Evolutionary conservation across 306 rosid genomes (phyloP).

Genomic region (Begonia fuchsioides): DNA sequence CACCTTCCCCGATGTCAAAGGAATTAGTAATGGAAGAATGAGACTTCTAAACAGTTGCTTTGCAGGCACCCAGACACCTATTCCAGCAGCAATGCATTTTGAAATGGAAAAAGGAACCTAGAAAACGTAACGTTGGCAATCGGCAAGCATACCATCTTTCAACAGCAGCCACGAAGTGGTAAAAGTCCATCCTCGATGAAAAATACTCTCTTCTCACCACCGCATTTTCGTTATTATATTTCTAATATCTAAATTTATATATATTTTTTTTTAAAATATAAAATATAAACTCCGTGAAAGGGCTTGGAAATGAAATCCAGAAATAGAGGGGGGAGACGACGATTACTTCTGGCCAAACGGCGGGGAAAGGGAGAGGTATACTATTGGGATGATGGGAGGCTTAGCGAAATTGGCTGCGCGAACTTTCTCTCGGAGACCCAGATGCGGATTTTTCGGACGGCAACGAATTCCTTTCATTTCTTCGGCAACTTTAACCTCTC

Average conservation of each 20-base stretch:
- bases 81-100: slow-evolving; percentile 70
- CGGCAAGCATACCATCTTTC: neutral
- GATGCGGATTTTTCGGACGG: neutral
- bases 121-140: slow-evolving; percentile 20
- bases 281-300: no score
- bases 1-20: slow-evolving; percentile 86
- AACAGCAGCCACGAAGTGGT: no score
- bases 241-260: no score
- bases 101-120: slow-evolving; percentile 80
- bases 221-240: no score
- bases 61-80: slow-evolving; percentile 73
- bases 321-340: no score
- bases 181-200: no score
- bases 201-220: no score
- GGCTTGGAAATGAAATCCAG: no score
- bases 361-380: neutral
- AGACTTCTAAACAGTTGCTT: slow-evolving; percentile 69
- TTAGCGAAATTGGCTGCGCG: slow-evolving; percentile 29
- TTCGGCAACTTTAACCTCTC: slow-evolving; percentile 21
- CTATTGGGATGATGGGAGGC: slow-evolving; percentile 23
- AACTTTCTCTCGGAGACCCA: slow-evolving; percentile 11
- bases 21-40: slow-evolving; percentile 50
- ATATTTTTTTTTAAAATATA: no score
- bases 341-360: neutral
- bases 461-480: no score